These are phyloP conservation scores for Claviceps sp. DNA, from an alignment of 2,329 filamentous ascomycete species.

Conservation along the genomic window DNA sequence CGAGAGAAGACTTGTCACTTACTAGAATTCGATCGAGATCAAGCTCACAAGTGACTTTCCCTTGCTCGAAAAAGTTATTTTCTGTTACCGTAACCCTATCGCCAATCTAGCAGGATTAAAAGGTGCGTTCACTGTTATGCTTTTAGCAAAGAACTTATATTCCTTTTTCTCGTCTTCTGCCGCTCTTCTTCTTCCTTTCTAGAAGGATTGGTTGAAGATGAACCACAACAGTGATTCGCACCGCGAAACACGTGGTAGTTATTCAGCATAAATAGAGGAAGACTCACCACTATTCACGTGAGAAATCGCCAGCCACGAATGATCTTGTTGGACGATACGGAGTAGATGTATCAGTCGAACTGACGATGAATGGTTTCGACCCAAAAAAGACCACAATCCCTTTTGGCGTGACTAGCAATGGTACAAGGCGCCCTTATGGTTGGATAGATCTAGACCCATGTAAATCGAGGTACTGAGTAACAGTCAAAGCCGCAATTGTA, in stretches of 20 bases:
- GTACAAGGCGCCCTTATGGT: neutral
- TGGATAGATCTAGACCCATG: neutral
- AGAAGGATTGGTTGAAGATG: neutral
- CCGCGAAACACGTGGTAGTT: neutral
- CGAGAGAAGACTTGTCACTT: neutral
- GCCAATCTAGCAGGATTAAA: neutral
- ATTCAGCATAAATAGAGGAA: neutral
- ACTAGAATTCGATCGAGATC: neutral
- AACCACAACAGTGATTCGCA: neutral
- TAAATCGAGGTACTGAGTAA: slow-evolving; percentile 1
- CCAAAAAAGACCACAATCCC: neutral
- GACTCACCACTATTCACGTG: neutral
- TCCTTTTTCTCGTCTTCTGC: neutral
- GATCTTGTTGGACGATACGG: neutral
- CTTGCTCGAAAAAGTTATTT: neutral
- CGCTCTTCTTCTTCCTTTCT: neutral
- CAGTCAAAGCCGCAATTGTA: neutral
- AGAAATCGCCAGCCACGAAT: neutral
- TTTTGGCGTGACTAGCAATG: neutral
- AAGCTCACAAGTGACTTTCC: neutral
- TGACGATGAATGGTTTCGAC: neutral
- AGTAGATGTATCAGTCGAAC: neutral
- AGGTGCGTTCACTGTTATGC: neutral
- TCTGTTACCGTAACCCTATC: neutral
- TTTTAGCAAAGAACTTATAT: neutral